Base-by-base conservation (phyloP, 2,329 filamentous ascomycete genomes). In the Ramichloridium luteum region DNA sequence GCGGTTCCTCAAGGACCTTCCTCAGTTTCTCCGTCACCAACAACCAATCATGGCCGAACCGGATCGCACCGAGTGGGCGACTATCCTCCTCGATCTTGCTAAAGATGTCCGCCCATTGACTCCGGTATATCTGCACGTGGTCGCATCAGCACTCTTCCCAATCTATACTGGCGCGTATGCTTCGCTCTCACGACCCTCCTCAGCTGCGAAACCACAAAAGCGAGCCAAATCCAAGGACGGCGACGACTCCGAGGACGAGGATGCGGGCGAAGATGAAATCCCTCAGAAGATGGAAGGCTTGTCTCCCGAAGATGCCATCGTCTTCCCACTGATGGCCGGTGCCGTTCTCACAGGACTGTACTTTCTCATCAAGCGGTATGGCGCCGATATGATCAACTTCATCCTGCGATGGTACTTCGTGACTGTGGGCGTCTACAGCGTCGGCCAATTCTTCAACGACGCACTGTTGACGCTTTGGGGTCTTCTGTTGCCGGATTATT, bases 351-450 rank as follows among this genome's bases (percentile, higher is more conserved):
- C 75, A 25, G 74, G 74, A 4, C 65, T 96, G 9, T 96, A 96
- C 61, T 77, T 86, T 47, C 65, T 93, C 37, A 84, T 96, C 51
- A 84, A 92, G 54, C 90, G 79, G 70, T 71, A 94, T 34, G 82
- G 93, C 48, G 77, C 85, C 1, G 67, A 75, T 8, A 62, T 92
- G 13, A 60, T 96, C 48, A 94, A 88, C 61, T 81, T 78, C 56
- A 70, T 92, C 23, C 62, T 96, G 13, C 77, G 81, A 23, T 74
- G 70, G 49, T 94, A 96, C 62, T 86, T 93, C 58, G 81, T 80
- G 3, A 56, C 73, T 36, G 74, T 88, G 51, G 83, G 82, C 0
- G 58, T 92, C n/a, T 77, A 80, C 39, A 83, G 82, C 38, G 67
- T 90, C 11, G 67, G 75, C 6, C 76, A 74, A 26, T 67, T 93